These are phyloP conservation scores for Cystobasidiopsis lactophilus DNA, from an alignment of 768 basidiomycete species.

Conservation along the genomic window DNA sequence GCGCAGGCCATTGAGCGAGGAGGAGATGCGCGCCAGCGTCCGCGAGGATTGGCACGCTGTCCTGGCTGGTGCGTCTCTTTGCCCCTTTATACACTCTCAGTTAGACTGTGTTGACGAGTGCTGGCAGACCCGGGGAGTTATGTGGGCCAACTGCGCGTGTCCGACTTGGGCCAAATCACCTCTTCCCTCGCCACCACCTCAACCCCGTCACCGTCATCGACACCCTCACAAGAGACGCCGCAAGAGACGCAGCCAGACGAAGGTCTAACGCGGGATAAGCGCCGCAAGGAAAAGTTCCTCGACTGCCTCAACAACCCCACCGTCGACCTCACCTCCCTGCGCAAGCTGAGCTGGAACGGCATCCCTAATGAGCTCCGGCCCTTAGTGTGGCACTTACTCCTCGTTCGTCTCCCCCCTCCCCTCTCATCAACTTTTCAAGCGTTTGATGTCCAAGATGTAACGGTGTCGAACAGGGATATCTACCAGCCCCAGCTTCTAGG, in stretches of 20 bases:
- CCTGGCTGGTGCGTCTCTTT: too few relatives aligned
- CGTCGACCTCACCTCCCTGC: slow-evolving; percentile 63
- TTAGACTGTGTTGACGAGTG: too few relatives aligned
- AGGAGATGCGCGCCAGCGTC: too few relatives aligned
- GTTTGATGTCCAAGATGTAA: neutral
- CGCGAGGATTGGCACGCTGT: too few relatives aligned
- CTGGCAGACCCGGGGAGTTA: neutral
- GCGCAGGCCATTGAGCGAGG: too few relatives aligned
- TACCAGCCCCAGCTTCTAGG: slow-evolving; percentile 58
- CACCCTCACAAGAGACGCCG: neutral
- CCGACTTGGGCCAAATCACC: neutral
- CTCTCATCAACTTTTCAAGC: too few relatives aligned
- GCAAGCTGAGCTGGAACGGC: slow-evolving; percentile 86
- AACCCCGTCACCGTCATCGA: neutral
- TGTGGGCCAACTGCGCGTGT: neutral
- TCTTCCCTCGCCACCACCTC: neutral
- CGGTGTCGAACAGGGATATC: slow-evolving; percentile 45
- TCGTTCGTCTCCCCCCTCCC: slow-evolving; percentile 36
- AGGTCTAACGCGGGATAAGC: slow-evolving; percentile 58
- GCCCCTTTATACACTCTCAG: too few relatives aligned
- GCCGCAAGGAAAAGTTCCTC: slow-evolving; percentile 38
- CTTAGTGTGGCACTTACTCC: slow-evolving; percentile 77
- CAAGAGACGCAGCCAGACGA: slow-evolving; percentile 12
- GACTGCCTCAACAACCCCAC: slow-evolving; percentile 54
- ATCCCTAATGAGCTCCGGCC: slow-evolving; percentile 71